Base-by-base conservation (phyloP, 2,329 filamentous ascomycete genomes). In the Camptophora hylomeconis region DNA sequence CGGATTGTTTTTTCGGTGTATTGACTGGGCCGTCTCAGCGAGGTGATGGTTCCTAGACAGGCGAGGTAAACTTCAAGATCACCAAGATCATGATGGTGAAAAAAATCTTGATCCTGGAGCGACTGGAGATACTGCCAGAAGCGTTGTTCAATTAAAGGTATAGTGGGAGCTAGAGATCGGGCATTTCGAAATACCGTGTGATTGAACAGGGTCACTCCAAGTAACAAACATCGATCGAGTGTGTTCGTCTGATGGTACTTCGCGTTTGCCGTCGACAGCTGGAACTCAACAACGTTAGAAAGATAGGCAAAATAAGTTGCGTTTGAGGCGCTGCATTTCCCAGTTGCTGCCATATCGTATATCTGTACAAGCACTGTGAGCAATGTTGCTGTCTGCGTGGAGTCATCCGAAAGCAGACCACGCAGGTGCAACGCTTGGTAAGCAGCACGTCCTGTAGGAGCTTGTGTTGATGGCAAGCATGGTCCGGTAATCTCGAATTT, bases 261-360 rank as follows among this genome's bases (percentile, higher is more conserved):
- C 6, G 24, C 6, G 13, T 26, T 26, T n/a, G 14, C 11, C 13
- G 8, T 5, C 5, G 24, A 12, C 5, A 26, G 13, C 11, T 17
- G 24, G 11, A 8, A 26, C 11, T 26, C 24, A 5, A 26, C 24
- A 16, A 26, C 24, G 24, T 17, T 26, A 7, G 24, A 12, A 5
- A 26, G 13, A 13, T 26, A 26, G 6, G 24, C 6, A n/a, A 26
- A 26, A 15, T 26, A 26, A 15, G 24, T 26, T 5, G 24, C 6
- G 15, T 26, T 5, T 6, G 24, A 26, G 14, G 11, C 8, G 8
- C 13, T 26, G 6, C 24, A 5, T 7, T 13, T 9, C 5, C 24
- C 24, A 15, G 15, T 26, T 6, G 24, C 24, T 26, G 24, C 24
- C 17, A n/a, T 13, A 16, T 26, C 24, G 13, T 11, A 26, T 9